Base-by-base conservation (phyloP, 192 early-diverging fungal species). In the Linnemannia elongata region DNA sequence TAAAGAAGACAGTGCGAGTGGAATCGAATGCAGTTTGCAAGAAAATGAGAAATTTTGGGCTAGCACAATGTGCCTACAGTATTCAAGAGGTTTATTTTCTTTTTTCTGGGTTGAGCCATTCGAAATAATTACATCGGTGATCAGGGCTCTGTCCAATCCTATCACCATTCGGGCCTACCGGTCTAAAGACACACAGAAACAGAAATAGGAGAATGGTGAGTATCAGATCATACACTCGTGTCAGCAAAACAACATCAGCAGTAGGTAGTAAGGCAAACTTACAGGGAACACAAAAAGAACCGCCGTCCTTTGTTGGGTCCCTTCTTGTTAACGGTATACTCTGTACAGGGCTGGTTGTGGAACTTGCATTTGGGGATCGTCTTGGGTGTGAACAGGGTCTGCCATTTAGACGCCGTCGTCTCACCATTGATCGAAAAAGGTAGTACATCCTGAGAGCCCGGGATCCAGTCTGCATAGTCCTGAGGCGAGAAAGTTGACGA, bases 221-320 rank as follows among this genome's bases (percentile, higher is more conserved):
- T 3, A n/a, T 4, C 9, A 71, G 1, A 8, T 36, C 33, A 22
- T 22, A 22, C 15, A 18, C 8, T 41, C 35, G 7, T 3, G 42
- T 30, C 60, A 66, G 30, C 60, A 42, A 8, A 20, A 20, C 38
- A 39, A 20, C 24, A 71, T 52, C 22, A 0, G 12, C n/a, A 52
- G n/a, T 30, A 44, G 35, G 17, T 30, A 18, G 30, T 1, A 15
- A 10, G 27, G 72, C 44, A 20, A 49, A 74, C 76, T 49, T 90
- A 92, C 84, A 93, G 57, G 27, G 91, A 90, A 81, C 95, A 96
- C 30, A 94, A 85, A 76, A 90, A 96, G 76, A 96, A 96, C 49
- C 80, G 69, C 17, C 93, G 85, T 3, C 95, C 94, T 41, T 95
- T 90, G 88, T 96, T 96, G 18, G 90, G 90, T 12, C 95, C 95